These are phyloP conservation scores for Aegilops umbellulata DNA, from an alignment of 176 grass and related monocot species.

Conservation along the genomic window DNA sequence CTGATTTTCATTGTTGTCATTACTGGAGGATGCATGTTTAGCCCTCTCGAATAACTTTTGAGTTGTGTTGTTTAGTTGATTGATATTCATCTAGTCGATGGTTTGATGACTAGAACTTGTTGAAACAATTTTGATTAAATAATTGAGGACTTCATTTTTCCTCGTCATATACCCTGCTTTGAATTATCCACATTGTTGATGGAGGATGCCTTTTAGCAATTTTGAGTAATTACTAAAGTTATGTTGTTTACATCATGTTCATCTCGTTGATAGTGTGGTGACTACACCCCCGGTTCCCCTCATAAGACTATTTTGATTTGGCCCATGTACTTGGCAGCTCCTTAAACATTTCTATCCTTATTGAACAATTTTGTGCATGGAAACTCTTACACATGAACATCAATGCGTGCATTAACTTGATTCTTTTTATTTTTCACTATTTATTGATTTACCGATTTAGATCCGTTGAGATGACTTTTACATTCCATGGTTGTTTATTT, in stretches of 20 bases:
- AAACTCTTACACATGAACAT: background rate
- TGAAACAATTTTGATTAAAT: constrained; percentile 18
- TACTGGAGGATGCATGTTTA: constrained; percentile 16
- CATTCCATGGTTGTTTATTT: background rate
- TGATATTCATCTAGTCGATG: background rate
- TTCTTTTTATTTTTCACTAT: background rate
- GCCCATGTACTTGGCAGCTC: constrained; percentile 1
- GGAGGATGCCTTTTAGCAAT: constrained; percentile 5
- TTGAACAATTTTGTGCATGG: background rate
- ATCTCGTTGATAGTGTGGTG: background rate
- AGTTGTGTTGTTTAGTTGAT: background rate
- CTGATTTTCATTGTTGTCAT: constrained; percentile 3
- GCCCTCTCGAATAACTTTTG: background rate
- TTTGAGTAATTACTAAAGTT: background rate
- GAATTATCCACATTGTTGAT: background rate
- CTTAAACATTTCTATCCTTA: background rate
- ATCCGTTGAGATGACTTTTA: background rate
- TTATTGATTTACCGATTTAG: background rate
- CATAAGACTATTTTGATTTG: constrained; percentile 2
- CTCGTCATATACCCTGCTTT: background rate
- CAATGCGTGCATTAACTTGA: background rate
- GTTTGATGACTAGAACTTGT: constrained; percentile 15
- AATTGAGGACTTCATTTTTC: background rate
- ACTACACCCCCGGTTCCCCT: background rate
- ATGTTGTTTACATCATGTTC: background rate